These are phyloP conservation scores for Cystobasidium tubakii DNA, from an alignment of 768 basidiomycete genomes.

Conservation along the genomic window DNA sequence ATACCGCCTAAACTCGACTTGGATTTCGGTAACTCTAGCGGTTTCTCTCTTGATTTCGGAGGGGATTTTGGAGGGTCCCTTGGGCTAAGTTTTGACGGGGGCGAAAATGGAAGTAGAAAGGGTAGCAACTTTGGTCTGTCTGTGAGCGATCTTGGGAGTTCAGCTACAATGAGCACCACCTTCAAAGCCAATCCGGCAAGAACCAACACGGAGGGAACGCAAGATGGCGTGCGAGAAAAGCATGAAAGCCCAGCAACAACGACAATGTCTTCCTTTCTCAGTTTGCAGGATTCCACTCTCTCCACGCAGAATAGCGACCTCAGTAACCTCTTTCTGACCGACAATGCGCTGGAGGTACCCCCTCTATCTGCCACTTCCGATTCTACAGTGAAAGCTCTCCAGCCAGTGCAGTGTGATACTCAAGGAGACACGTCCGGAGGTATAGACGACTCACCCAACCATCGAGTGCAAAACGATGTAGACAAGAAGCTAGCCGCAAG, in stretches of 20 bases:
- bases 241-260: neutral
- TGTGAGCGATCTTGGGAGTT: neutral
- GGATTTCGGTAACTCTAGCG: slow-evolving; percentile 22
- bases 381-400: neutral
- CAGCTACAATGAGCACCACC: neutral
- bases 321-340: neutral
- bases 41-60: slow-evolving; percentile 26
- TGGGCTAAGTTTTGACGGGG: neutral
- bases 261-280: neutral
- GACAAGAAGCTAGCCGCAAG: too few relatives aligned
- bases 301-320: neutral
- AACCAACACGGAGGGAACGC: neutral
- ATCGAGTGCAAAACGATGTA: too few relatives aligned
- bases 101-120: neutral
- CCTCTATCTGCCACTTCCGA: neutral
- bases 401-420: neutral
- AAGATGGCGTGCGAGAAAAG: neutral
- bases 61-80: neutral
- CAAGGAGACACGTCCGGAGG: too few relatives aligned
- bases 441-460: too few relatives aligned
- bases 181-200: neutral
- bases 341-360: neutral
- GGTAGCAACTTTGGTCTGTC: neutral
- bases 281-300: neutral
- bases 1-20: slow-evolving; percentile 30